Base-by-base conservation (phyloP, 2,329 filamentous ascomycete genomes). In the Pestalotiopsis sp. region DNA sequence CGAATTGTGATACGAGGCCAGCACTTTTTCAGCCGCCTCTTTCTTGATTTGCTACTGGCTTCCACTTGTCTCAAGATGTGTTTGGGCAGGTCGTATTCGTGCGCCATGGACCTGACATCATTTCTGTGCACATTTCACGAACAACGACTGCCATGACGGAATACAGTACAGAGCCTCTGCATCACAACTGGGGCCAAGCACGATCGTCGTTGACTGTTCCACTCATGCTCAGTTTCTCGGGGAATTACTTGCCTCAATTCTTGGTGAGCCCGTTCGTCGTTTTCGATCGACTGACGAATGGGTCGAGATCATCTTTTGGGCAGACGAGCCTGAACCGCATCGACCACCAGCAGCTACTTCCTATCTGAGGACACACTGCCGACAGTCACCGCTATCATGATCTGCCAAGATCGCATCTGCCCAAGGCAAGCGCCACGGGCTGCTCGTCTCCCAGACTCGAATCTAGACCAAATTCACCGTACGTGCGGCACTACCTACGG, bases 21-120 rank as follows among this genome's bases (percentile, higher is more conserved):
- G 45, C 57, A 23, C 17, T 59, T 59, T 52, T 59, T 59, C 57
- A 59, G 57, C 27, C 27, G 57, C 23, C 25, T 27, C 36, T 62
- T 62, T 7, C 27, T 13, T 62, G 45, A 52, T 52, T 52, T 52
- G 45, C 17, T 52, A 52, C 45, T 52, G 45, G 45, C 45, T 62
- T 62, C 31, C 59, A 36, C 14, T 12, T 62, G 59, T 62, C 36
- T 62, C 27, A 62, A 62, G 45, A 52, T n/a, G 45, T 52, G 45
- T 52, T 52, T 52, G 45, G 45, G 59, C 59, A 62, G 31, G 59
- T 62, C 59, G 27, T 39, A 62, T 39, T 39, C 31, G 36, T 36
- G 59, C 23, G 27, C 23, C 57, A 62, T 36, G 23, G 57, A 13
- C 59, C 20, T 38, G 59, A 38, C 59, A 62, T 62, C 31, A 38